Evolutionary conservation across 1,284 basidiomycete species (phyloP), one percentile per base, ranked within the genome.

Genomic region (Phlebopus sp.): DNA sequence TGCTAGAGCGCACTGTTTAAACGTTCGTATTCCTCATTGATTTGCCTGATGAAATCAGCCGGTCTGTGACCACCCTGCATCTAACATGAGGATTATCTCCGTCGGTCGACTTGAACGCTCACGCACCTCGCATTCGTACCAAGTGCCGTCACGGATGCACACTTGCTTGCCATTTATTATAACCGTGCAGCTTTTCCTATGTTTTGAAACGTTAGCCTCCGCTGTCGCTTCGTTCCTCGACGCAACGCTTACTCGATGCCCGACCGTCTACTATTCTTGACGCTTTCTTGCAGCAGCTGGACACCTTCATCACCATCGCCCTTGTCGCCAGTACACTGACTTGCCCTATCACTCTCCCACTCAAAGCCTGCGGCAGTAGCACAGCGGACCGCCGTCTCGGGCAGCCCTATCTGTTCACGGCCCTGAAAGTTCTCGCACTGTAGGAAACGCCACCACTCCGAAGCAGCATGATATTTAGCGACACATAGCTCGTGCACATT

Each of bases 401-500:
- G 75, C 17, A 69, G 66, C 11, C 92, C 92, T 46, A 93, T 80
- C 35, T 77, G 69, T 27, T 75, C 74, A 13, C 74, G 72, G 18
- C 86, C 86, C 55, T 81, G 73, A 58, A 75, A 84, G 64, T 93
- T 91, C 64, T 87, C 81, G 68, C 90, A 93, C 53, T 79, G 79
- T 51, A 84, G 67, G 63, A 86, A 85, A 53, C 77, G 68, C 86
- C 90, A 89, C 86, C 89, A 86, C 23, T 69, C 68, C n/a, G 67
- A 54, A 25, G 66, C 60, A 18, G 68, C 64, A 17, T 79, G 72
- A 56, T 87, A 74, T 62, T 81, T 80, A 50, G 73, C 71, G 11
- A 82, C 82, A 62, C 92, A 95, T 19, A 95, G 75, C 62, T 94
- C 83, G 54, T 94, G 86, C 14, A 91, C 79, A 69, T 94, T 91